Evolutionary conservation across 2,329 filamentous ascomycete species (phyloP), one percentile per base, ranked within the genome.

Genomic region (Alternaria metachromatica): DNA sequence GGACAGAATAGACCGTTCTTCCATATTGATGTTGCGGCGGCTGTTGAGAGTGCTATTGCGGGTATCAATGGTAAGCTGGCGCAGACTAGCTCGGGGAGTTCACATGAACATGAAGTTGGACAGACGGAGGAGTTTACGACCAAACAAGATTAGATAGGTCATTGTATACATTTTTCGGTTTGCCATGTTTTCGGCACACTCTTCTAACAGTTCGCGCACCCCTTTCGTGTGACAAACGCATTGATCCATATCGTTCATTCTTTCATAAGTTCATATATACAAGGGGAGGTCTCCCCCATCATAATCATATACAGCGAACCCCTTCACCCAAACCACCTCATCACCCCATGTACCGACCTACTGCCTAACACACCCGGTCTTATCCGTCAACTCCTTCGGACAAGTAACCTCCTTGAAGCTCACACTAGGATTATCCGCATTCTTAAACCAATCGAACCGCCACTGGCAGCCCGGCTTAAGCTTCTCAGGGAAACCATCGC

Each of bases 1-100:
- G 92, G 95, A n/a, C 83, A 96, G 66, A 96, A 97, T 80, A 84
- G 92, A 71, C 95, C 96, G 5, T 87, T 97, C 70, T 98, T 99
- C 87, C 96, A 99, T 77, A 88, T 97, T 57, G 96, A 98, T 78
- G 82, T 98, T 55, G 96, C 93, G 5, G 94, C 90, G 74, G 96
- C 96, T 7, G 81, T 98, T 71, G 92, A 97, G 80, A 93, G 90
- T 72, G 95, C 94, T 3, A 88, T 97, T 72, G 88, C 90, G 28
- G 97, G 96, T 70, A 87, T 92, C 0, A 88, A 93, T 80, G 53
- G 60, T 9, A 73, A 69, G 41, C 45, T 71, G 51, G 63, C 67
- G 12, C 63, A 72, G n/a, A 62, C 63, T 8, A 72, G 69, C 60
- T 66, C 66, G 7, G 64, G 62, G 20, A 67, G 69, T 46, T 68